Conservation (phyloP, 768 basidiomycete genomes). For the Hypholoma sublateritium region DNA sequence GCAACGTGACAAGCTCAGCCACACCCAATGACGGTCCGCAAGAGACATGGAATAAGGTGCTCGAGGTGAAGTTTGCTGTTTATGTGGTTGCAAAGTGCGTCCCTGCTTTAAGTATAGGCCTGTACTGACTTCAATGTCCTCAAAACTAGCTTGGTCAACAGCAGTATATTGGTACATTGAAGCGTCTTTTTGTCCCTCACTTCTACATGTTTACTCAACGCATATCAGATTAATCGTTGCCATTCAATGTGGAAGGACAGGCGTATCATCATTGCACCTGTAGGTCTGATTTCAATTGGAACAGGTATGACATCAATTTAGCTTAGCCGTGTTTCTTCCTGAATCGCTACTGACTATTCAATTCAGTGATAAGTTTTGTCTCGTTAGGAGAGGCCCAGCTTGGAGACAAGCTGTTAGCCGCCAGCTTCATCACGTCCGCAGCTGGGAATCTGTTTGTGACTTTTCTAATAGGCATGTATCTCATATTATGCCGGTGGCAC, state of each 20-base stretch:
- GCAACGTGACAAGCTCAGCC: not conserved
- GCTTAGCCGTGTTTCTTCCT: not conserved
- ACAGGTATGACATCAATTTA: conserved; percentile 6
- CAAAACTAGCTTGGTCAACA: conserved; percentile 16
- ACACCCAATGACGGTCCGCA: not conserved
- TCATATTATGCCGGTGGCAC: not conserved
- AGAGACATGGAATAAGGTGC: conserved; percentile 15
- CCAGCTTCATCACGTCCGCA: conserved; percentile 21
- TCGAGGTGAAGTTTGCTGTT: conserved; percentile 20
- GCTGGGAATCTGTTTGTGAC: conserved; percentile 23
- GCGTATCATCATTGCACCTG: conserved; percentile 16
- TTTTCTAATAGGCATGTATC: conserved; percentile 16
- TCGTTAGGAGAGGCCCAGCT: conserved; percentile 15
- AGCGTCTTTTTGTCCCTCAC: not conserved
- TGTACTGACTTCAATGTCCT: not conserved
- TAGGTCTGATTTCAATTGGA: conserved; percentile 14
- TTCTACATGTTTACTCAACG: not conserved
- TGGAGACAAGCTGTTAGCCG: conserved; percentile 18
- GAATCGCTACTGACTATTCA: not conserved
- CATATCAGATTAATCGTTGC: conserved; percentile 18
- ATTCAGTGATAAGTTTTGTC: conserved; percentile 17
- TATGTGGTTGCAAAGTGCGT: conserved; percentile 22
- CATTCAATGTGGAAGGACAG: conserved; percentile 17
- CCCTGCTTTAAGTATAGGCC: not conserved
- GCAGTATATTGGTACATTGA: conserved; percentile 18